Evolutionary conservation across 345 rosid species (phyloP).

Genomic region (Euphorbia peplus): DNA sequence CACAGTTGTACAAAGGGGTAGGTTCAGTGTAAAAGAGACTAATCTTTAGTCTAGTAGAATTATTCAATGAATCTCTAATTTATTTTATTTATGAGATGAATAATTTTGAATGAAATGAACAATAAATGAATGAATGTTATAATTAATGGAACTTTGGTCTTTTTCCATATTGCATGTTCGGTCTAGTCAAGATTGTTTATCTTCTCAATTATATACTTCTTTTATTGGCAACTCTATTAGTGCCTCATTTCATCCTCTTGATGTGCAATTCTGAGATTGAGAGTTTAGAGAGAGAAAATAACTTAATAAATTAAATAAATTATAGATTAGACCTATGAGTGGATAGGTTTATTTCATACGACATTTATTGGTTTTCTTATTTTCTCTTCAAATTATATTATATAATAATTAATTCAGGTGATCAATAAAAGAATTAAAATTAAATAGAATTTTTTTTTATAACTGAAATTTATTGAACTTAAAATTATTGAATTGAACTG

Average conservation of each 20-base stretch:
- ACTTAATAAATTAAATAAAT: background rate
- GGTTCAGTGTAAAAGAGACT: constrained; percentile 51
- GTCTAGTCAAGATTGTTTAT: constrained; percentile 49
- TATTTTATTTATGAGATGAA: too few species aligned
- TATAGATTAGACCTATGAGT: constrained; percentile 14
- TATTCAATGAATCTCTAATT: constrained; percentile 23
- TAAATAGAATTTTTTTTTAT: too few species aligned
- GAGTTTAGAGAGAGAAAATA: constrained; percentile 2
- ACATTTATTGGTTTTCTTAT: background rate
- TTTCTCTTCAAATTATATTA: too few species aligned
- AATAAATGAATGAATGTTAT: background rate
- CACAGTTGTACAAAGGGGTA: constrained; percentile 7
- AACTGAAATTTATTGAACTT: too few species aligned
- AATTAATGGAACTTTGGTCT: constrained; percentile 18
- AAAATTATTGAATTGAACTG: too few species aligned
- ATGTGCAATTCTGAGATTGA: constrained; percentile 5
- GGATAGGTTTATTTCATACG: constrained; percentile 6
- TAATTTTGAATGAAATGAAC: too few species aligned
- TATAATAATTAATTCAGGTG: too few species aligned
- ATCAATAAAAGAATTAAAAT: too few species aligned
- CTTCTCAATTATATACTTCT: constrained; percentile 42
- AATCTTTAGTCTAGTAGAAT: constrained; percentile 32
- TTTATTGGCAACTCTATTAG: constrained; percentile 42
- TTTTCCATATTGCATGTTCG: constrained; percentile 49
- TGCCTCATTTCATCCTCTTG: constrained; percentile 28